Percentiles rank a stretch among this genome's conserved stretches.
Evolutionary conservation across 2,329 filamentous ascomycete species (phyloP).

Genomic region (Cadophora malorum): DNA sequence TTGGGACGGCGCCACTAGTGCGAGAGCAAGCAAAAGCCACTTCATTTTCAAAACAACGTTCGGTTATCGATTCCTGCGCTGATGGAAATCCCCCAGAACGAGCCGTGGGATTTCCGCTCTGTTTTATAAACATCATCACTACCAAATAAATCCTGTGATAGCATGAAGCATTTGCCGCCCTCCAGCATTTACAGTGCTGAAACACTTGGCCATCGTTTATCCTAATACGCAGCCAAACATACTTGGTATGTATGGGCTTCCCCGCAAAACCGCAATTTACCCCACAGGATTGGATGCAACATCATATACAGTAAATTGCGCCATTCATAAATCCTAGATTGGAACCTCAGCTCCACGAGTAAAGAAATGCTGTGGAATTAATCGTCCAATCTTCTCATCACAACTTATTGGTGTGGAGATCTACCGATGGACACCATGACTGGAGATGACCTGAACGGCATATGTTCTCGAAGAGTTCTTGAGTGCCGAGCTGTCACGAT

Average conservation of each 20-base stretch:
- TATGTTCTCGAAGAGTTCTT: background rate
- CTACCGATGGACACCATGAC: slow-evolving; percentile 3
- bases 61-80: background rate
- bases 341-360: background rate
- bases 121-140: background rate
- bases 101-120: background rate
- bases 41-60: slow-evolving; percentile 20
- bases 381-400: slow-evolving; percentile 12
- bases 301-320: slow-evolving; percentile 5
- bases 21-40: slow-evolving; percentile 19
- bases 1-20: slow-evolving; percentile 22
- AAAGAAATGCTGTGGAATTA: background rate
- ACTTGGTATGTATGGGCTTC: background rate
- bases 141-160: background rate
- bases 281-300: slow-evolving; percentile 12
- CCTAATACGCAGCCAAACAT: slow-evolving; percentile 1
- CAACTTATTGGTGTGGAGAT: slow-evolving; percentile 7
- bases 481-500: background rate
- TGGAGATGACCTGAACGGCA: background rate
- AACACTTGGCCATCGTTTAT: slow-evolving; percentile 17
- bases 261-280: slow-evolving; percentile 10
- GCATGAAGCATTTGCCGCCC: slow-evolving; percentile 10
- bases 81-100: background rate
- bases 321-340: background rate
- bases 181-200: slow-evolving; percentile 7